phyloP scores from a whole-genome alignment of 1,139 yeast species.

The Protomyces gravidus region DNA sequence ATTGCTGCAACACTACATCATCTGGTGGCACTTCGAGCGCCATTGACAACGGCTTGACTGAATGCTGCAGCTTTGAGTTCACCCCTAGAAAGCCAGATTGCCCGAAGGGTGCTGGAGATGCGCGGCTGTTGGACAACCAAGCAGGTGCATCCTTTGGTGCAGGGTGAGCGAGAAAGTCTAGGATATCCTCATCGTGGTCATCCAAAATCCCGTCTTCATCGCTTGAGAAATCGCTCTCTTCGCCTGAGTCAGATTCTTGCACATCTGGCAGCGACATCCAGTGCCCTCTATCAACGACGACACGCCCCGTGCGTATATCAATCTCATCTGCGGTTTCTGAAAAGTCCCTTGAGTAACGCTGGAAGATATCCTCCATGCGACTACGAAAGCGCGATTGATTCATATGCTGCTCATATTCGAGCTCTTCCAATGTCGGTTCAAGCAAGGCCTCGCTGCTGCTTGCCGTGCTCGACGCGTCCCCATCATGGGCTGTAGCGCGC shows the following conservation, averaged over 20 bases:
- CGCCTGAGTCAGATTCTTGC: neutral
- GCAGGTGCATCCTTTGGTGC: conserved; percentile 3
- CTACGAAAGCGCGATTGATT: conserved; percentile 16
- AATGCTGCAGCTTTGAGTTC: neutral
- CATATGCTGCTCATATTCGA: conserved; percentile 11
- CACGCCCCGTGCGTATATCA: conserved; percentile 34
- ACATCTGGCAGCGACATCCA: conserved; percentile 25
- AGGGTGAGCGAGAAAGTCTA: conserved; percentile 10
- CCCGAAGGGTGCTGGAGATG: neutral
- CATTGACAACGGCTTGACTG: neutral
- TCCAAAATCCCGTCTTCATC: conserved; percentile 24
- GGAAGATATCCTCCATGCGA: conserved; percentile 33
- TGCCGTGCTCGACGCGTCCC: neutral
- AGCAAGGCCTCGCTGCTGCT: neutral
- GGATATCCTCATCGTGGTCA: conserved; percentile 24
- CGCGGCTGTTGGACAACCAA: neutral
- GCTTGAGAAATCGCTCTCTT: conserved; percentile 17
- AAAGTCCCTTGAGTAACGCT: conserved; percentile 31
- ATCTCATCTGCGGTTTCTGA: conserved; percentile 33
- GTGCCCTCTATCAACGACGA: conserved; percentile 35
- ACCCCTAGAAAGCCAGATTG: neutral
- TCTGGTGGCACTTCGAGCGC: conserved; percentile 19
- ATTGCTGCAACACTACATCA: conserved; percentile 8
- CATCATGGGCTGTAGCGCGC: neutral
- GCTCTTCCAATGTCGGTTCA: neutral